Evolutionary conservation across 1,284 basidiomycete species (phyloP), one percentile per base, ranked within the genome.

Genomic region (Pulchroboletus neoregius): DNA sequence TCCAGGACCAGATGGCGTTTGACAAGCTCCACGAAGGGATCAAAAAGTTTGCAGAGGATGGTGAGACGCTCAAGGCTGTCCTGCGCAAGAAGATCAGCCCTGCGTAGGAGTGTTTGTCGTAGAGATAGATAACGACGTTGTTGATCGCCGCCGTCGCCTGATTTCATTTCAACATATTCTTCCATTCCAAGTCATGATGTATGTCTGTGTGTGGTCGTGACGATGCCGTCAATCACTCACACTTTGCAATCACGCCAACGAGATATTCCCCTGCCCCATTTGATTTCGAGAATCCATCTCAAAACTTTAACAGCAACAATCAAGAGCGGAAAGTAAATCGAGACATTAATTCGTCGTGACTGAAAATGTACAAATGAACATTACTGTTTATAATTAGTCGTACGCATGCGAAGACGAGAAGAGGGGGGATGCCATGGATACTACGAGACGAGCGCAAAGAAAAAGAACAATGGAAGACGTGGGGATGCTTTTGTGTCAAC

Each of bases 11-110:
- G 67, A 96, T 96, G 93, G 93, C 94, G 11, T 94, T 91, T 64
- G 93, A 95, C 71, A 96, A 97, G 75, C 74, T 92, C 45, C 91
- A 96, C 71, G 94, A 98, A 75, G 95, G 95, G 64, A 96, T 97
- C 76, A 84, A 82, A 73, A 93, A 93, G 72, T 99, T 99, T 67
- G 94, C 93, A 52, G 92, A 91, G 74, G 95, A 98, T 67, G 93
- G 93, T 50, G 79, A 84, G 63, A 84, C 91, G 8, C 84, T 99
- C 72, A 94, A 94, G 79, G 72, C 74, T 23, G 70, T 94, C 58
- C 77, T 99, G 64, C 82, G 78, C 68, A 61, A 84, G 71, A 95
- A 94, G 76, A 71, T 98, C 61, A 1, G 69, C 60, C 2, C 70
- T 6, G 63, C n/a, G n/a, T n/a, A n/a, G n/a, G n/a, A n/a, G n/a